These are phyloP conservation scores for Fraxinus latifolia DNA, from an alignment of 305 asterid genomes.

Conservation along the genomic window DNA sequence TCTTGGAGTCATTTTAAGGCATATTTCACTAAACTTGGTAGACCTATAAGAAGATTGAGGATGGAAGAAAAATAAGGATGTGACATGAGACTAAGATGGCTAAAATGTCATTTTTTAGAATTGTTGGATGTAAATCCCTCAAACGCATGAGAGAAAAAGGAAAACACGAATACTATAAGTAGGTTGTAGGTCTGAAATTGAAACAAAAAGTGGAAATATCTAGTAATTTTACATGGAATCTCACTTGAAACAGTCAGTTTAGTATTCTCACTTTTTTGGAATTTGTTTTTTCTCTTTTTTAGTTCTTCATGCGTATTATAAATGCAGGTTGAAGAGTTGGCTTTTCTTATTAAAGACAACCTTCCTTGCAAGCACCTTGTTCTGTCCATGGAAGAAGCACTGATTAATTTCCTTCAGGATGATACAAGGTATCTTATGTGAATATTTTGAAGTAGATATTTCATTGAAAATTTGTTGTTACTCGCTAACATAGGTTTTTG, in stretches of 20 bases:
- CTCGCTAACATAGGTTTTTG: not conserved
- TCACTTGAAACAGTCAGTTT: not conserved
- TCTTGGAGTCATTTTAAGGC: not conserved
- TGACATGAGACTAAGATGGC: not conserved
- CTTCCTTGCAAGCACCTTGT: constrained; percentile 81
- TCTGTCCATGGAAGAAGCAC: constrained; percentile 68
- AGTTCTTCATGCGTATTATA: constrained; percentile 15
- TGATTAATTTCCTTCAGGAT: constrained; percentile 62
- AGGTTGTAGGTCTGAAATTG: not conserved
- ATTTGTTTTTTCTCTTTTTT: not conserved
- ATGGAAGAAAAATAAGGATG: not conserved
- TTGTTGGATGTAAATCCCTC: not conserved
- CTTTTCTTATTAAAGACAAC: constrained; percentile 72
- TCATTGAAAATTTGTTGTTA: not conserved
- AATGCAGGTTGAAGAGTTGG: constrained; percentile 86
- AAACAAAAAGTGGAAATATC: not conserved
- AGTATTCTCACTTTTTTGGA: not conserved
- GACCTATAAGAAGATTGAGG: not conserved
- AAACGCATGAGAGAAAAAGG: not conserved
- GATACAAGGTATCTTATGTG: constrained; percentile 55
- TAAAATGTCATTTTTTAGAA: not conserved
- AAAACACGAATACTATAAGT: not conserved
- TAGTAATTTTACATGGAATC: not conserved
- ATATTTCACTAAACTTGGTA: not conserved
- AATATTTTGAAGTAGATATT: constrained; percentile 14